phyloP scores from a whole-genome alignment of 2,329 filamentous ascomycete species.

The Aspergillus pseudotamarii region DNA sequence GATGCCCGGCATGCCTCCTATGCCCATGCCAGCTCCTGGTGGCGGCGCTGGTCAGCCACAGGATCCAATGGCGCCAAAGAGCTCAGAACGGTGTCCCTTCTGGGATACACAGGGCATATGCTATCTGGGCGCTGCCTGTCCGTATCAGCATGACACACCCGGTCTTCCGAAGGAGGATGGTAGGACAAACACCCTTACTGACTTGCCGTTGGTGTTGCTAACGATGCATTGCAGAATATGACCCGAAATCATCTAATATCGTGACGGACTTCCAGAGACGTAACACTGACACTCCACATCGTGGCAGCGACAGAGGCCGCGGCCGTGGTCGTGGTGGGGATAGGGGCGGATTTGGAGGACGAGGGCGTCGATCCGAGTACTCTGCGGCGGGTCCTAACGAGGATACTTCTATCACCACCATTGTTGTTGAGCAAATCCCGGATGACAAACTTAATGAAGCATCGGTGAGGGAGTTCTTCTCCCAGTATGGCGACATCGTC shows the following conservation, averaged over 20 bases:
- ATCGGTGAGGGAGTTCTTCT: constrained; percentile 59
- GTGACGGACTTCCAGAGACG: constrained; percentile 34
- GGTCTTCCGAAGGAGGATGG: constrained; percentile 43
- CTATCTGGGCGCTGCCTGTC: constrained; percentile 58
- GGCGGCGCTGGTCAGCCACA: constrained; percentile 28
- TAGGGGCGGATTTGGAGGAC: constrained; percentile 43
- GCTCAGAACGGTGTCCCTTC: constrained; percentile 54
- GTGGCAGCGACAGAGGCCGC: constrained; percentile 36
- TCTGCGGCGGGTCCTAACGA: constrained; percentile 56
- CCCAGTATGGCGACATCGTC: constrained; percentile 59
- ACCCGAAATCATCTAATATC: constrained; percentile 55
- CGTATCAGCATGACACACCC: constrained; percentile 58
- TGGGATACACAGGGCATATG: constrained; percentile 64
- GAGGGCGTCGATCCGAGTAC: constrained; percentile 54
- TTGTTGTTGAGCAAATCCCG: constrained; percentile 65
- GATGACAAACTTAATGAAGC: constrained; percentile 59
- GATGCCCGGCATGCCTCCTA: constrained; percentile 50
- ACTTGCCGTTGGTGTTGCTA: not conserved
- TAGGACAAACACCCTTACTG: constrained; percentile 19
- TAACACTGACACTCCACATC: constrained; percentile 23
- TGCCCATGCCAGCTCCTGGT: constrained; percentile 39
- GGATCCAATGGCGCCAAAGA: constrained; percentile 35
- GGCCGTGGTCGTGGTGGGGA: constrained; percentile 48
- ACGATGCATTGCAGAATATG: constrained; percentile 49
- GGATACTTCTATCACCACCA: constrained; percentile 56